Conservation (phyloP, 306 rosid genomes). For the Fragaria ananassa region DNA sequence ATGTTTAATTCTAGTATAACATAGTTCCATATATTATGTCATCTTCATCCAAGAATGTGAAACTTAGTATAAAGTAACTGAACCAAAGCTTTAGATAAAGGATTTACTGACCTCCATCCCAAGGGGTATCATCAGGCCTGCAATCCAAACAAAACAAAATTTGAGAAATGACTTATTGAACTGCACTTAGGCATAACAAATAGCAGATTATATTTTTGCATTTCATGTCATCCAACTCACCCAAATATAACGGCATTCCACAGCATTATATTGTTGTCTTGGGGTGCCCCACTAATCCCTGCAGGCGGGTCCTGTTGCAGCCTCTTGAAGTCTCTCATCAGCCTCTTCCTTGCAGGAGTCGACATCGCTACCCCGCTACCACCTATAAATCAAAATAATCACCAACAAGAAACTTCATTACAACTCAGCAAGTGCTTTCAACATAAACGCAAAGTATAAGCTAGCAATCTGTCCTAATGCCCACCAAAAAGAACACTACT, state of each 20-base stretch:
- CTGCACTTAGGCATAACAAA: background rate
- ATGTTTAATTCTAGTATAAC: background rate
- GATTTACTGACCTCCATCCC: conserved; percentile 89
- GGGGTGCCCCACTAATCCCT: conserved; percentile 95
- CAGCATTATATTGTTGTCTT: conserved; percentile 87
- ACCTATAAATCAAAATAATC: conserved; percentile 11
- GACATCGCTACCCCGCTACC: conserved; percentile 44
- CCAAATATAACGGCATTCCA: conserved; percentile 99
- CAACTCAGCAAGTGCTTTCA: background rate
- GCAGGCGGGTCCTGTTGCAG: conserved; percentile 95
- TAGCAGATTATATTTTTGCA: background rate
- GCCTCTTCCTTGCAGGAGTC: conserved; percentile 88
- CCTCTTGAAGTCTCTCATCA: conserved; percentile 95
- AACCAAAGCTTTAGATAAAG: conserved; percentile 13
- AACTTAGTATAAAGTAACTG: background rate
- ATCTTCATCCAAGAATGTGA: background rate
- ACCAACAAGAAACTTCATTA: conserved; percentile 13
- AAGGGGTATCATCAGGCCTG: conserved; percentile 97
- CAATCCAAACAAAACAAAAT: conserved; percentile 53
- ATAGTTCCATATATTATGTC: background rate
- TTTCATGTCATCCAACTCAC: conserved; percentile 34
- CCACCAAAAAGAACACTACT: background rate
- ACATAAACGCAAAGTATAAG: background rate
- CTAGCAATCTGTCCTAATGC: background rate
- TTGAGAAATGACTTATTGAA: conserved; percentile 51